A percentile compares a stretch with the other conserved stretches of the same genome.
Conservation (phyloP, 2,329 filamentous ascomycete genomes). For the Penicillium decumbens region DNA sequence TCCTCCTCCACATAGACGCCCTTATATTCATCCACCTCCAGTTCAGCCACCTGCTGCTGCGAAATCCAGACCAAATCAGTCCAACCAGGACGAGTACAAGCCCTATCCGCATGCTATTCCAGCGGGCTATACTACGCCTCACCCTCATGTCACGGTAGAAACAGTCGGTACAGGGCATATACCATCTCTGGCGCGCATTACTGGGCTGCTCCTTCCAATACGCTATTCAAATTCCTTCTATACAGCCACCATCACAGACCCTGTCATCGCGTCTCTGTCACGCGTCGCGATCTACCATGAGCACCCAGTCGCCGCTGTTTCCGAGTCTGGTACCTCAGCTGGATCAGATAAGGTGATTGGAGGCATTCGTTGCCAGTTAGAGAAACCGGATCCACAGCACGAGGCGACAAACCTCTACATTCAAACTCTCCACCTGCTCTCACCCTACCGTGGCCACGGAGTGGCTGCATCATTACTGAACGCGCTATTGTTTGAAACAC, state of each 20-base stretch:
- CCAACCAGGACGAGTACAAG: constrained; percentile 25
- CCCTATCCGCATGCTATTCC: constrained; percentile 31
- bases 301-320: constrained; percentile 32
- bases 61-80: constrained; percentile 22
- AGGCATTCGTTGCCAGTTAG: constrained; percentile 47
- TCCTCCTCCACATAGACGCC: constrained; percentile 18
- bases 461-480: constrained; percentile 55
- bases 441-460: constrained; percentile 56
- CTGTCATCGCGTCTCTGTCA: constrained; percentile 50
- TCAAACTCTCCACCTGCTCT: constrained; percentile 56
- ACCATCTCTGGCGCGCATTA: constrained; percentile 54
- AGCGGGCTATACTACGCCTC: constrained; percentile 32
- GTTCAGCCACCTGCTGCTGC: constrained; percentile 24
- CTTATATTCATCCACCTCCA: constrained; percentile 32
- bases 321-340: constrained; percentile 18
- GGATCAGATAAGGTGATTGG: constrained; percentile 45
- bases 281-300: constrained; percentile 58
- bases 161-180: constrained; percentile 52
- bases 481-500: constrained; percentile 32
- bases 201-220: constrained; percentile 56
- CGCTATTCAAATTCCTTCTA: constrained; percentile 60
- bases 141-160: constrained; percentile 51
- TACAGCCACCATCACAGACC: constrained; percentile 55
- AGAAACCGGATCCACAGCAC: constrained; percentile 24
- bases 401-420: constrained; percentile 53